These are phyloP conservation scores for Bathelium albidoporum DNA, from an alignment of 495 filamentous ascomycete species.

Conservation along the genomic window DNA sequence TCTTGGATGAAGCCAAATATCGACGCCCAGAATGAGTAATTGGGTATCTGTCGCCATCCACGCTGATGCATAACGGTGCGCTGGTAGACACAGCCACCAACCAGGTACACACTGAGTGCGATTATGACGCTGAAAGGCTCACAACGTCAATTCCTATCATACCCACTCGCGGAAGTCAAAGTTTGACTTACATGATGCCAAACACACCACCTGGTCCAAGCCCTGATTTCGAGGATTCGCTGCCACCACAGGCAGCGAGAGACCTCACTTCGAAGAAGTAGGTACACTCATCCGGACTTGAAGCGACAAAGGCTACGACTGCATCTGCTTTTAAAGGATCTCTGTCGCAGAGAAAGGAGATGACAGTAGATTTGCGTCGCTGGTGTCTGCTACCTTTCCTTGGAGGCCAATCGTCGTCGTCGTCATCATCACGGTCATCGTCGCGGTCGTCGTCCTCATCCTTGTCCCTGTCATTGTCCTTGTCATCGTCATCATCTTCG, in stretches of 20 bases:
- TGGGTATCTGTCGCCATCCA: slow-evolving; percentile 91
- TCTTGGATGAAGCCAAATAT: slow-evolving; percentile 81
- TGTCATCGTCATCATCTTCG: slow-evolving; percentile 29
- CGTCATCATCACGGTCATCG: slow-evolving; percentile 26
- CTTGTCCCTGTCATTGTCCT: slow-evolving; percentile 31
- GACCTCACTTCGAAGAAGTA: slow-evolving; percentile 96
- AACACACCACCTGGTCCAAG: slow-evolving; percentile 85
- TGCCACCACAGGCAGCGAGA: slow-evolving; percentile 68
- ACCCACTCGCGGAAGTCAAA: too few species aligned
- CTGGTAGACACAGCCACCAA: slow-evolving; percentile 92
- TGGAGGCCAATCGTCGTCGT: slow-evolving; percentile 28
- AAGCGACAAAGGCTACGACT: slow-evolving; percentile 69
- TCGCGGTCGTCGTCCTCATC: slow-evolving; percentile 34
- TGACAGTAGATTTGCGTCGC: slow-evolving; percentile 72
- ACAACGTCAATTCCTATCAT: slow-evolving; percentile 13
- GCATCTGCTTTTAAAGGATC: slow-evolving; percentile 53
- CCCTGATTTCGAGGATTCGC: slow-evolving; percentile 48
- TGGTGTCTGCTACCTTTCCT: slow-evolving; percentile 18
- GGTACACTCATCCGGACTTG: slow-evolving; percentile 76
- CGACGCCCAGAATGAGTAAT: slow-evolving; percentile 87
- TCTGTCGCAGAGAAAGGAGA: slow-evolving; percentile 87
- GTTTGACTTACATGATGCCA: slow-evolving; percentile 63
- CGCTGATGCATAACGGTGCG: slow-evolving; percentile 88
- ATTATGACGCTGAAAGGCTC: slow-evolving; percentile 43
- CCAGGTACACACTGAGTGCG: slow-evolving; percentile 74